These are phyloP conservation scores for Pseudopyrenochaeta lycopersici DNA, from an alignment of 2,329 filamentous ascomycete genomes.

Conservation along the genomic window DNA sequence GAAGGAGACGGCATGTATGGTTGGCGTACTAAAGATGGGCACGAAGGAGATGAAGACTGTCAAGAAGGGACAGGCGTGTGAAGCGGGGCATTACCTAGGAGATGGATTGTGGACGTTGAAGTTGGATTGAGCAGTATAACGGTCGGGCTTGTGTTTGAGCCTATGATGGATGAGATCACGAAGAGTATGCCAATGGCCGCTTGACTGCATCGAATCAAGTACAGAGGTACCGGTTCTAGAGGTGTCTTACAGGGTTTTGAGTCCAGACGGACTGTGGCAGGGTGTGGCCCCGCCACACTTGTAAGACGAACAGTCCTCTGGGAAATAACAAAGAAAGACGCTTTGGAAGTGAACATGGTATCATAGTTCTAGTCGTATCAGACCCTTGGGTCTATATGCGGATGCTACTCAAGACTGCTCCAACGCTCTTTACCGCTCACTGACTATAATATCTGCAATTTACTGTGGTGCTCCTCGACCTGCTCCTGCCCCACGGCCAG, in stretches of 20 bases:
- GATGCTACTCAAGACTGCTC: neutral
- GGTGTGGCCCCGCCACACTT: neutral
- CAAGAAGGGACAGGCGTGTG: slow-evolving; percentile 92
- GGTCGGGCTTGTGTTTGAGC: too few species aligned
- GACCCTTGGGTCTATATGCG: slow-evolving; percentile 3
- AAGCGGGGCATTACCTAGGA: slow-evolving; percentile 91
- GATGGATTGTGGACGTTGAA: slow-evolving; percentile 89
- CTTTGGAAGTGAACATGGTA: slow-evolving; percentile 32
- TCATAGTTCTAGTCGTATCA: slow-evolving; percentile 36
- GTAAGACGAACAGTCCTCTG: neutral
- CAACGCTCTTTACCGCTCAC: slow-evolving; percentile 1
- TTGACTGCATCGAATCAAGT: too few species aligned
- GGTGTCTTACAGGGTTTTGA: too few species aligned
- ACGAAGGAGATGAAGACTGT: slow-evolving; percentile 93
- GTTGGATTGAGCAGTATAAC: slow-evolving; percentile 63
- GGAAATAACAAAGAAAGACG: neutral
- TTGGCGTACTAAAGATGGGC: slow-evolving; percentile 83
- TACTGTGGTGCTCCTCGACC: slow-evolving; percentile 32
- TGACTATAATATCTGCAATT: neutral
- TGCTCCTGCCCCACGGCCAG: slow-evolving; percentile 26
- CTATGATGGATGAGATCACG: too few species aligned
- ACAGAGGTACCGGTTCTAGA: too few species aligned
- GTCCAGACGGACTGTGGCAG: neutral
- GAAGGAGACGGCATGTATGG: slow-evolving; percentile 88
- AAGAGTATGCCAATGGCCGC: neutral